phyloP scores from a whole-genome alignment of 108 stramenopile genomes.

The Cylindrotheca fusiformis region DNA sequence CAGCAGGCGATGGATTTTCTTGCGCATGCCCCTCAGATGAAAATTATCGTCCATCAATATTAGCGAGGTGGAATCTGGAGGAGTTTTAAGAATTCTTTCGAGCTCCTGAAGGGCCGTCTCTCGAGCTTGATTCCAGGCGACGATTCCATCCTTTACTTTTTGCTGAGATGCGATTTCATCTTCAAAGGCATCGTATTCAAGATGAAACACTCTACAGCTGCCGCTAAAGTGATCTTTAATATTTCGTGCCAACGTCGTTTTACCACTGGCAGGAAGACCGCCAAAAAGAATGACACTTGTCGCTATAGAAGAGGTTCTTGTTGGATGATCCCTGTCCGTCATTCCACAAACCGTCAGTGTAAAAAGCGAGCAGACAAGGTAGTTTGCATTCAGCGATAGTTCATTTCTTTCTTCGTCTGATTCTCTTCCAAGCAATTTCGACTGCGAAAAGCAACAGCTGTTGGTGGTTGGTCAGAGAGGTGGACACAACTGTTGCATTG shows the following conservation, averaged over 20 bases:
- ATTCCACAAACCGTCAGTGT: too few species aligned
- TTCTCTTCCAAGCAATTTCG: too few species aligned
- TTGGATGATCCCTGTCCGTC: too few species aligned
- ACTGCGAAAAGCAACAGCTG: too few species aligned
- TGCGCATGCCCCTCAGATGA: conserved; percentile 76
- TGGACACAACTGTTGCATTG: too few species aligned
- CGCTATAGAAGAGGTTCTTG: too few species aligned
- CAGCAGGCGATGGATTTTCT: conserved; percentile 53
- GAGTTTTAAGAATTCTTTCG: conserved; percentile 25
- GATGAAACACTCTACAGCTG: conserved; percentile 25
- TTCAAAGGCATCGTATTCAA: conserved; percentile 62
- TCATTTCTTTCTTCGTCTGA: too few species aligned
- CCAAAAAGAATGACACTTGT: conserved; percentile 44
- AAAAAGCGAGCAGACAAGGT: too few species aligned
- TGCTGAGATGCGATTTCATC: conserved; percentile 18
- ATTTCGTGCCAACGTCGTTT: conserved; percentile 49
- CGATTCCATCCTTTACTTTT: conserved; percentile 8
- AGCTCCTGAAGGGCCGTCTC: conserved; percentile 42
- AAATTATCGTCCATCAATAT: conserved; percentile 83
- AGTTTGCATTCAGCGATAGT: too few species aligned
- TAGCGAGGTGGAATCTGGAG: conserved; percentile 12
- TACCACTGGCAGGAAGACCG: conserved; percentile 67
- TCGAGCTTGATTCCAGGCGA: conserved; percentile 71
- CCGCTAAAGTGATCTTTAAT: conserved; percentile 5
- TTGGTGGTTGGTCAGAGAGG: too few species aligned